phyloP scores from a whole-genome alignment of 1,284 basidiomycete genomes.

The Papiliotrema terrestris region DNA sequence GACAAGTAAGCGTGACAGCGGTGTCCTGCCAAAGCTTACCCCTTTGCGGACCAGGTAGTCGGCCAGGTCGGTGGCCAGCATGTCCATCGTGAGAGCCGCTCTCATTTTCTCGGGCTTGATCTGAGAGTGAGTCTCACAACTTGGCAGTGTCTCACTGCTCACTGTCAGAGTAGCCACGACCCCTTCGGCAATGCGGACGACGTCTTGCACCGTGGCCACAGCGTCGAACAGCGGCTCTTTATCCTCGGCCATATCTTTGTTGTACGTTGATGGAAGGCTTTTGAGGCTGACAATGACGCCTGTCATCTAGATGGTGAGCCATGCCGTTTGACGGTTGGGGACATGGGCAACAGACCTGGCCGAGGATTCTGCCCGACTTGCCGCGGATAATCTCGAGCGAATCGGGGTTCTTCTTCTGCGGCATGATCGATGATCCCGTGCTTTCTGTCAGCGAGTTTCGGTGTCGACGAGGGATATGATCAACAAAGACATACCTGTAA shows the following conservation, averaged over 20 bases:
- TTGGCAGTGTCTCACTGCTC: constrained; percentile 13
- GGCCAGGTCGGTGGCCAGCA: constrained; percentile 93
- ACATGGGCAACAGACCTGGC: constrained; percentile 36
- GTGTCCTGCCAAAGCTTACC: constrained; percentile 54
- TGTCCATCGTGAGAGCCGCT: constrained; percentile 87
- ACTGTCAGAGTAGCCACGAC: constrained; percentile 87
- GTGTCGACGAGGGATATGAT: too few relatives aligned
- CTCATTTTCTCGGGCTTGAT: constrained; percentile 88
- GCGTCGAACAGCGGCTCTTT: constrained; percentile 96
- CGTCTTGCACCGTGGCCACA: constrained; percentile 83
- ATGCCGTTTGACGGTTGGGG: too few relatives aligned
- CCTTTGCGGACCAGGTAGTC: constrained; percentile 98
- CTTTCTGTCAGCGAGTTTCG: constrained; percentile 49
- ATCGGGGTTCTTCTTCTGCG: constrained; percentile 99
- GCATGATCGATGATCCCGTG: constrained; percentile 99
- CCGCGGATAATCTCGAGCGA: constrained; percentile 91
- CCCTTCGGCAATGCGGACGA: constrained; percentile 87
- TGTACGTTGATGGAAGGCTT: constrained; percentile 95
- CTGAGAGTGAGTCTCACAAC: constrained; percentile 48
- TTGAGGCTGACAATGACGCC: constrained; percentile 98
- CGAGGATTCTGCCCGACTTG: constrained; percentile 91
- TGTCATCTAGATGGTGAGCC: constrained; percentile 63
- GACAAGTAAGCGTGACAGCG: not conserved
- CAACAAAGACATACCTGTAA: constrained; percentile 74
- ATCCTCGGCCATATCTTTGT: constrained; percentile 98